Evolutionary conservation across 2,329 filamentous ascomycete genomes (phyloP).

Genomic region (Dactylellina sp.): DNA sequence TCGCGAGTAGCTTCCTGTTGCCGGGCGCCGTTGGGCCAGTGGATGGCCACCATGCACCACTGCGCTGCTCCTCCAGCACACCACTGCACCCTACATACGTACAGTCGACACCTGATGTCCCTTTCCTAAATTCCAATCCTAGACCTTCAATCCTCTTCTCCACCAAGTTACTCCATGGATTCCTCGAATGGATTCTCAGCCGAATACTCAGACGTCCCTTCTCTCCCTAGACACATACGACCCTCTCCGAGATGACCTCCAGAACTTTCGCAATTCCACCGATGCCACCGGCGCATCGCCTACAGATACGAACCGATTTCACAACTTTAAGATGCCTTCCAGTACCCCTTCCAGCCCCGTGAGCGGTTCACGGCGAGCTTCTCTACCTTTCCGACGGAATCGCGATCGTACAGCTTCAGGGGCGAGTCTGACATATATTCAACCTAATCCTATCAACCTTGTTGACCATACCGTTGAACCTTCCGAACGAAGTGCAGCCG

Average conservation of each 20-base stretch:
- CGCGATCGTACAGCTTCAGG: slow-evolving; percentile 54
- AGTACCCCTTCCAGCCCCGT: slow-evolving; percentile 44
- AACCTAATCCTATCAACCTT: slow-evolving; percentile 69
- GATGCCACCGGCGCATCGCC: slow-evolving; percentile 53
- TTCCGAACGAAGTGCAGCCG: slow-evolving; percentile 69
- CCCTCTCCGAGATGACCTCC: slow-evolving; percentile 55
- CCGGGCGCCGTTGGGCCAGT: slow-evolving; percentile 12
- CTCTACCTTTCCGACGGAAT: slow-evolving; percentile 45
- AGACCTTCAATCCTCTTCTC: slow-evolving; percentile 8
- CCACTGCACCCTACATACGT: background rate
- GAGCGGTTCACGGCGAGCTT: slow-evolving; percentile 21
- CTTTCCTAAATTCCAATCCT: background rate
- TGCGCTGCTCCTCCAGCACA: background rate
- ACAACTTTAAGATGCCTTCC: slow-evolving; percentile 12
- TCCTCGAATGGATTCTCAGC: slow-evolving; percentile 51
- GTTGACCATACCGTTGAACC: slow-evolving; percentile 74
- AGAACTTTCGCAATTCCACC: slow-evolving; percentile 57
- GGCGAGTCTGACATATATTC: slow-evolving; percentile 45
- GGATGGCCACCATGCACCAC: slow-evolving; percentile 4
- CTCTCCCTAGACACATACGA: slow-evolving; percentile 51
- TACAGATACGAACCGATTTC: slow-evolving; percentile 19
- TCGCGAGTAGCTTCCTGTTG: slow-evolving; percentile 10
- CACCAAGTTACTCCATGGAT: slow-evolving; percentile 43
- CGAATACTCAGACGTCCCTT: slow-evolving; percentile 39
- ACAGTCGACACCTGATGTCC: background rate